Evolutionary conservation across 257 asterid species (phyloP).

Genomic region (Sherardia arvensis): DNA sequence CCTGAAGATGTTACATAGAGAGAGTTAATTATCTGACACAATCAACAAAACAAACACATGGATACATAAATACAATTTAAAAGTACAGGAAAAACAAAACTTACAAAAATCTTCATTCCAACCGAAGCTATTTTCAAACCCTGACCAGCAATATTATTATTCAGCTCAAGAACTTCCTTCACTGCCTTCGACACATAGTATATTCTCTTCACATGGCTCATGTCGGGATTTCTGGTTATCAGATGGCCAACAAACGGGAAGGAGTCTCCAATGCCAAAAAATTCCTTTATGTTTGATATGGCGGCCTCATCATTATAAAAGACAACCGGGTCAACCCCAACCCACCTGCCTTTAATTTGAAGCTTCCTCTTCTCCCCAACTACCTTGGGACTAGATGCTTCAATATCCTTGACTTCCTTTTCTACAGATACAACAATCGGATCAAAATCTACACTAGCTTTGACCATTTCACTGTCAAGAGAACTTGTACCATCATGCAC

Average conservation of each 20-base stretch:
- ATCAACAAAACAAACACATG: not conserved
- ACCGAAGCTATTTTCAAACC: conserved; percentile 94
- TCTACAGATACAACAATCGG: not conserved
- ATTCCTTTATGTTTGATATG: conserved; percentile 54
- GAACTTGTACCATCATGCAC: not conserved
- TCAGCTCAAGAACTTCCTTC: conserved; percentile 74
- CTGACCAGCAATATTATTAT: conserved; percentile 65
- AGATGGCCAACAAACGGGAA: conserved; percentile 83
- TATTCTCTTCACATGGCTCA: conserved; percentile 71
- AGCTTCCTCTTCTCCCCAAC: conserved; percentile 63
- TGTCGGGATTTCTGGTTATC: conserved; percentile 66
- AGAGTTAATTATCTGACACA: not conserved
- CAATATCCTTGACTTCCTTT: not conserved
- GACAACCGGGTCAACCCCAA: conserved; percentile 89
- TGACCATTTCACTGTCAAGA: not conserved
- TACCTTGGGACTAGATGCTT: conserved; percentile 3
- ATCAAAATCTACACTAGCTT: not conserved
- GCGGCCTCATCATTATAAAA: conserved; percentile 61
- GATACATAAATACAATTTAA: not conserved
- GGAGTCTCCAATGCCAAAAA: conserved; percentile 78
- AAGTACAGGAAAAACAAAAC: conserved; percentile 21
- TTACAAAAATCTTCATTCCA: conserved; percentile 96
- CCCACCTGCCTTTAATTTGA: conserved; percentile 85
- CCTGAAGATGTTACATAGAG: conserved; percentile 34
- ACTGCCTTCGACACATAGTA: conserved; percentile 75